phyloP scores from a whole-genome alignment of 1,284 basidiomycete species.

The Chiua sp. region DNA sequence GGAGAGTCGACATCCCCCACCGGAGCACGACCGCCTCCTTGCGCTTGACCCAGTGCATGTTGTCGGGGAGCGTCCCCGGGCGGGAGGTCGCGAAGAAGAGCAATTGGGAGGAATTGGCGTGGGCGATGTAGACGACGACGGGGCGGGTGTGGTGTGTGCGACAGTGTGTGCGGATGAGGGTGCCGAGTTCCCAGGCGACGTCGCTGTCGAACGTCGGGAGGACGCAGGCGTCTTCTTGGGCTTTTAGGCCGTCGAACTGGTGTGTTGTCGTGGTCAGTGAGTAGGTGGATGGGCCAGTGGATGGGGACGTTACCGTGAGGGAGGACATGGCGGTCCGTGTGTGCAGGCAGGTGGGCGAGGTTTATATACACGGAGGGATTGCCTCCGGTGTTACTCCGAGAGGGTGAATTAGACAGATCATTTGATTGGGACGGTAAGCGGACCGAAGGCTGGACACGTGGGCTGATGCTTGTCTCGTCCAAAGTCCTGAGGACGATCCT shows the following conservation, averaged over 20 bases:
- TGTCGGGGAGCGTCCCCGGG: conserved; percentile 39
- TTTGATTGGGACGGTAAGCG: too few relatives aligned
- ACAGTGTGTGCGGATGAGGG: conserved; percentile 31
- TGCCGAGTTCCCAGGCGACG: conserved; percentile 40
- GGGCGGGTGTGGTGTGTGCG: conserved; percentile 19
- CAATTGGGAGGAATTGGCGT: conserved; percentile 33
- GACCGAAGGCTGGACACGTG: too few relatives aligned
- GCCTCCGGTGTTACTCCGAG: too few relatives aligned
- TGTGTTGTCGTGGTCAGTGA: not conserved
- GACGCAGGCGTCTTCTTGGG: conserved; percentile 26
- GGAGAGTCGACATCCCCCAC: conserved; percentile 36
- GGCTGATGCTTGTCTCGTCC: too few relatives aligned
- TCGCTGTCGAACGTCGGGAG: conserved; percentile 24
- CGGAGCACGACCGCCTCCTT: conserved; percentile 41
- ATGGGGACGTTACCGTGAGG: not conserved
- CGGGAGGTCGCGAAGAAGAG: conserved; percentile 37
- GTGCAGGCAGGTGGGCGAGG: too few relatives aligned
- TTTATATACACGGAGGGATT: too few relatives aligned
- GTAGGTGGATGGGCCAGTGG: not conserved
- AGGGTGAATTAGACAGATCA: too few relatives aligned
- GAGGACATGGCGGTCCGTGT: not conserved
- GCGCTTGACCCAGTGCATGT: conserved; percentile 42
- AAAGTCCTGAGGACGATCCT: too few relatives aligned
- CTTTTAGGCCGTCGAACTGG: conserved; percentile 16
- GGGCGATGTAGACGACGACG: conserved; percentile 27